Conservation (phyloP, 176 grass and related monocot species). For the Pontederia paniculata region DNA sequence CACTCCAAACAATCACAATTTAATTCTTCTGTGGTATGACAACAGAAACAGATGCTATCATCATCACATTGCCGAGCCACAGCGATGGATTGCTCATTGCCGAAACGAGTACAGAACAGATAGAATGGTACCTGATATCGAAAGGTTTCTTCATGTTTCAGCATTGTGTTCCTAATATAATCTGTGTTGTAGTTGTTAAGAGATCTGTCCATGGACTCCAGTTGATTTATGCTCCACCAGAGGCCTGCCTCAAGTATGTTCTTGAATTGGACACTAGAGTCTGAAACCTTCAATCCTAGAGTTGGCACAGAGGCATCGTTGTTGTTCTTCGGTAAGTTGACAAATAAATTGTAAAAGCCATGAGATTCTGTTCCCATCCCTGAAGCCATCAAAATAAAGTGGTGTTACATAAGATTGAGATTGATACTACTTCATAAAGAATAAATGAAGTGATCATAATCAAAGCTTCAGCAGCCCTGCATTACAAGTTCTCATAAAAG, state of each 20-base stretch:
- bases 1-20: no score
- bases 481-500: no score
- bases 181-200: slow-evolving; percentile 30
- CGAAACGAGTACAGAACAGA: slow-evolving; percentile 1
- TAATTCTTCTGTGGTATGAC: background rate
- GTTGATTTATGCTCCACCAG: background rate
- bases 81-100: background rate
- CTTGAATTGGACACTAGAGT: background rate
- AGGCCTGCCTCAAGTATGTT: background rate
- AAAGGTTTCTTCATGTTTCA: slow-evolving; percentile 70
- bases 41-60: background rate
- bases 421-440: no score
- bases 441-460: no score
- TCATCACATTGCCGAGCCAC: background rate
- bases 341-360: background rate
- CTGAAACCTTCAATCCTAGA: background rate
- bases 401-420: no score
- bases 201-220: slow-evolving; percentile 42
- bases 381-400: background rate
- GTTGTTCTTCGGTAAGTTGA: background rate
- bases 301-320: background rate
- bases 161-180: slow-evolving; percentile 48
- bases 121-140: slow-evolving; percentile 51
- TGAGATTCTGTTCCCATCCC: background rate
- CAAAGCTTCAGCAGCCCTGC: no score